Evolutionary conservation across 169 alveolate species (phyloP).

Genomic region (Plasmodium gonderi): DNA sequence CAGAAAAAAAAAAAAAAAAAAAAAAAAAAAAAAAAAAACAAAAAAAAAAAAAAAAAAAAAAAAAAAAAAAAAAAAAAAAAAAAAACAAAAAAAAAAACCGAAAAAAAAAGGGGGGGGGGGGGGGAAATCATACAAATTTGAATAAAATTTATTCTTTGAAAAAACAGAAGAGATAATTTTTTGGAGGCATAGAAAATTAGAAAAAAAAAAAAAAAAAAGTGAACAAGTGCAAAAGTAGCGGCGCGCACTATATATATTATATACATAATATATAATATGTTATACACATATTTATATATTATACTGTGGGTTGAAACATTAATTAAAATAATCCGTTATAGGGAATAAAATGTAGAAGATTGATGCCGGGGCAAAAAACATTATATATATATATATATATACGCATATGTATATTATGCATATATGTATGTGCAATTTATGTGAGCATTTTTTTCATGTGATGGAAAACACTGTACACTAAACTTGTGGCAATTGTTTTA

Average conservation of each 20-base stretch:
- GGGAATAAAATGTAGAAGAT: slow-evolving; percentile 1
- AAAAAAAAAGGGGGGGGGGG: too few species aligned
- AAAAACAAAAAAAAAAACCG: not conserved
- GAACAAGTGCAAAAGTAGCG: not conserved
- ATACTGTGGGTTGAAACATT: not conserved
- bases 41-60: too few species aligned
- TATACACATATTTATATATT: not conserved
- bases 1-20: not conserved
- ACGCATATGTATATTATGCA: not conserved
- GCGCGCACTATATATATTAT: too few species aligned
- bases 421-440: too few species aligned
- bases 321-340: not conserved
- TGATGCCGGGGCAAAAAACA: not conserved
- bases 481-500: too few species aligned
- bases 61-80: not conserved
- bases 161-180: not conserved
- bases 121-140: not conserved
- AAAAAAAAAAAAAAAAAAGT: not conserved
- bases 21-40: not conserved
- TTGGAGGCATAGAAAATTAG: not conserved
- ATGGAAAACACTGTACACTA: too few species aligned
- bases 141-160: not conserved
- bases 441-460: too few species aligned
- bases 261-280: not conserved
- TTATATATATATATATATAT: not conserved